phyloP scores from a whole-genome alignment of 139 green algal species.

The Mesotaenium endlicherianum region DNA sequence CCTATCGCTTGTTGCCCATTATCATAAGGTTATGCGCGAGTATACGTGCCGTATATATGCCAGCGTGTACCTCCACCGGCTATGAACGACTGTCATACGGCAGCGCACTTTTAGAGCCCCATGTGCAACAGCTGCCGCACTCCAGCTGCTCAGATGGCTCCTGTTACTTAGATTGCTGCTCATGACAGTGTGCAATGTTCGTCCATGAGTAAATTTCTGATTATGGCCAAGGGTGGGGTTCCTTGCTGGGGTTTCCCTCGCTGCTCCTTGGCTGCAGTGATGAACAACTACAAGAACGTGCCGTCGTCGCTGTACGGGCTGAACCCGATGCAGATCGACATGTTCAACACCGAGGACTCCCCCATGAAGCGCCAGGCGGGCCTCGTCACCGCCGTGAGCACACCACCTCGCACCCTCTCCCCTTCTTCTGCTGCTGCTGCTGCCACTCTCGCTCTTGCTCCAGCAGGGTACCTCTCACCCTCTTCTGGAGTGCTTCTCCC shows the following conservation, averaged over 20 bases:
- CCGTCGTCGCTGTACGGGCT: conserved; percentile 47
- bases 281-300: conserved; percentile 45
- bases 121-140: no score
- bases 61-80: background rate
- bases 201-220: background rate
- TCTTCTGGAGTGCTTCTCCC: no score
- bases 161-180: background rate
- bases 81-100: background rate
- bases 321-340: conserved; percentile 48
- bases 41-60: background rate
- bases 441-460: no score
- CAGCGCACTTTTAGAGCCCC: background rate
- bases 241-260: background rate
- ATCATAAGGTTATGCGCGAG: background rate
- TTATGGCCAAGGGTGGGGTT: background rate
- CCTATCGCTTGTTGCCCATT: no score
- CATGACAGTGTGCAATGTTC: background rate
- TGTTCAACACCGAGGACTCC: conserved; percentile 48
- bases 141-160: background rate
- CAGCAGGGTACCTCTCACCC: no score
- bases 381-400: background rate
- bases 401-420: no score
- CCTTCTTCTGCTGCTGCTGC: no score
- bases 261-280: conserved; percentile 13
- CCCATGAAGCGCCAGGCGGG: background rate